These are phyloP conservation scores for Drechslerella dactyloides DNA, from an alignment of 2,329 filamentous ascomycete genomes.

Conservation along the genomic window DNA sequence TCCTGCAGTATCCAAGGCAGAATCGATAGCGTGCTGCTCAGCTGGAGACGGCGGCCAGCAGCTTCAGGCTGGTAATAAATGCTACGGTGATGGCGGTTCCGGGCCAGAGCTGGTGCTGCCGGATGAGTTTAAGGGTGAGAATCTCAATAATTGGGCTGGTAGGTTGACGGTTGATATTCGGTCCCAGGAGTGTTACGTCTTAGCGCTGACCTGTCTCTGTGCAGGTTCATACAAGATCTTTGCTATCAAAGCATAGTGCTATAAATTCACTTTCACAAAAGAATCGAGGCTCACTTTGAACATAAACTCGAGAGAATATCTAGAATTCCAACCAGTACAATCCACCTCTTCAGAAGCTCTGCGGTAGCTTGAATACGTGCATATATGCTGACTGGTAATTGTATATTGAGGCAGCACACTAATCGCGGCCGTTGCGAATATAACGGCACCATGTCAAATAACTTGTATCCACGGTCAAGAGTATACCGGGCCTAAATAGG, in stretches of 20 bases:
- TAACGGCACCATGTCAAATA: no score
- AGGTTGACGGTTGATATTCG: constrained; percentile 7
- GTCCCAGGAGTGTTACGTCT: neutral
- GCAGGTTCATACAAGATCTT: constrained; percentile 40
- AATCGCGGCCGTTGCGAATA: no score
- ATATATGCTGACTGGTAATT: no score
- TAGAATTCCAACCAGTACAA: no score
- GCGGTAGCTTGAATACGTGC: no score
- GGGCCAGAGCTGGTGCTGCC: neutral
- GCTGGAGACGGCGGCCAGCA: neutral
- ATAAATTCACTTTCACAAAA: no score
- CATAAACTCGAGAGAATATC: no score
- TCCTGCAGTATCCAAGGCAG: neutral
- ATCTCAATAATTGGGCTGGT: constrained; percentile 45
- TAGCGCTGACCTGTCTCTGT: neutral
- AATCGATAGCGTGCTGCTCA: neutral
- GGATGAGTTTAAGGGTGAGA: neutral
- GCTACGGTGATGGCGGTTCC: neutral
- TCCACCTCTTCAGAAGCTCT: no score
- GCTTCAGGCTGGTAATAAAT: neutral
- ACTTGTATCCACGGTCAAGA: no score
- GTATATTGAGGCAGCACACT: no score
- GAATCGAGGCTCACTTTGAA: no score
- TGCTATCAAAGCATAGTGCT: constrained; percentile 25
- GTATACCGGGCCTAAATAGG: no score